phyloP scores from a whole-genome alignment of 2,329 filamentous ascomycete genomes.

The Beauveria varroae region DNA sequence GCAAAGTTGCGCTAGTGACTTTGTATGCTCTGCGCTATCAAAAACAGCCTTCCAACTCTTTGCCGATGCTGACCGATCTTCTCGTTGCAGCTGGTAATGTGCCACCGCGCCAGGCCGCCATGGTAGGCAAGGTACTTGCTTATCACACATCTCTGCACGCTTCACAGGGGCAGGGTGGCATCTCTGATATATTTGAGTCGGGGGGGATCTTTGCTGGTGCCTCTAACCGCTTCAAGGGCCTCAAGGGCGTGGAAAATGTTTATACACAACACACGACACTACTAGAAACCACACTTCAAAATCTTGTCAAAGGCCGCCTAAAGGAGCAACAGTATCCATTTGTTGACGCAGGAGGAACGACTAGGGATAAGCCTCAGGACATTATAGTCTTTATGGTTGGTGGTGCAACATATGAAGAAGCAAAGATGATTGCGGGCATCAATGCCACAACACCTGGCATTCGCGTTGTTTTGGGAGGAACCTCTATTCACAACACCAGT shows the following conservation, averaged over 20 bases:
- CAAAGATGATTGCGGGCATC: slow-evolving; percentile 89
- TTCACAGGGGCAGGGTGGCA: slow-evolving; percentile 65
- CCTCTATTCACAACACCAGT: slow-evolving; percentile 77
- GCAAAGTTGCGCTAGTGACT: slow-evolving; percentile 83
- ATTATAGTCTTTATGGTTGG: slow-evolving; percentile 92
- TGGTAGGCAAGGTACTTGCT: slow-evolving; percentile 72
- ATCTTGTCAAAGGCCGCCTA: slow-evolving; percentile 84
- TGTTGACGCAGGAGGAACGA: slow-evolving; percentile 78
- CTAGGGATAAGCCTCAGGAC: slow-evolving; percentile 92
- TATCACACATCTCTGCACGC: slow-evolving; percentile 86
- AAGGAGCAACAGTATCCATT: slow-evolving; percentile 88
- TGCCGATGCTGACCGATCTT: slow-evolving; percentile 80
- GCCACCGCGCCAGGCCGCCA: slow-evolving; percentile 63
- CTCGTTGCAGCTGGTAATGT: slow-evolving; percentile 79
- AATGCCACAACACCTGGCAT: slow-evolving; percentile 87
- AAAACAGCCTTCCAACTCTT: slow-evolving; percentile 74
- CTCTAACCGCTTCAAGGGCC: slow-evolving; percentile 79
- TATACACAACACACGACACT: slow-evolving; percentile 95
- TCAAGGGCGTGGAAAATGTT: slow-evolving; percentile 97
- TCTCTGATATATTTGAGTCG: slow-evolving; percentile 87
- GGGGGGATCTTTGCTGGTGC: slow-evolving; percentile 86
- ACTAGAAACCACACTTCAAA: slow-evolving; percentile 80
- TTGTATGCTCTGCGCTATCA: slow-evolving; percentile 93
- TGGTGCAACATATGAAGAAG: slow-evolving; percentile 92
- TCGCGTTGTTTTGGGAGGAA: slow-evolving; percentile 82